Conservation (phyloP, 495 filamentous ascomycete genomes). For the Saxophila tyrrhenica region DNA sequence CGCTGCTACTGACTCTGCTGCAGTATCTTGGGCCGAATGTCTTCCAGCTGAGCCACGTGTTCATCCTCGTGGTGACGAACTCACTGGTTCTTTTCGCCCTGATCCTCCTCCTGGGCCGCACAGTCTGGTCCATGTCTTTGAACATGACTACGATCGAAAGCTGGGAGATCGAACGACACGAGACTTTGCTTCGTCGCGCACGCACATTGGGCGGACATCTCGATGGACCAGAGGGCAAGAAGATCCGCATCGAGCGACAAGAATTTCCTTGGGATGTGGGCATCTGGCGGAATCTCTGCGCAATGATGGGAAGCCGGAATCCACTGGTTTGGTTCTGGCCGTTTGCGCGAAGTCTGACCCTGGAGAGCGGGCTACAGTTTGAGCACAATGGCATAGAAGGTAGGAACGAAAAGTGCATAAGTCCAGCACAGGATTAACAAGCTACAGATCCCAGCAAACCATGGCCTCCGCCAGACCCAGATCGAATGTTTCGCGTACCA, state of each 20-base stretch:
- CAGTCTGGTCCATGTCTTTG: constrained; percentile 43
- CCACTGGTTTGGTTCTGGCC: constrained; percentile 54
- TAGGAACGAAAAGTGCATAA: too few relatives aligned
- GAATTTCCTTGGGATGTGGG: constrained; percentile 93
- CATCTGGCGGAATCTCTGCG: constrained; percentile 63
- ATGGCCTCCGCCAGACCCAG: constrained; percentile 92
- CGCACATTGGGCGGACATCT: constrained; percentile 46
- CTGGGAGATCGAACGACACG: constrained; percentile 86
- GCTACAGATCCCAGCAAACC: constrained; percentile 35
- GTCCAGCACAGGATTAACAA: constrained; percentile 6
- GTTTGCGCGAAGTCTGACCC: constrained; percentile 42
- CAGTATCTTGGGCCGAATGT: constrained; percentile 67
- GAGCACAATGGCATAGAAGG: constrained; percentile 84
- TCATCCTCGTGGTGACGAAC: constrained; percentile 51
- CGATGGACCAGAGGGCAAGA: constrained; percentile 47
- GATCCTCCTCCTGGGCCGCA: constrained; percentile 50
- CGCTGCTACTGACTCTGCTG: background rate
- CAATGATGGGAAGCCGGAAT: constrained; percentile 58
- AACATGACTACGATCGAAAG: constrained; percentile 81
- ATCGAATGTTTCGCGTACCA: constrained; percentile 49
- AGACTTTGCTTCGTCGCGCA: constrained; percentile 55
- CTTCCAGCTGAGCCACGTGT: constrained; percentile 50
- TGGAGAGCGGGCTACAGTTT: constrained; percentile 52
- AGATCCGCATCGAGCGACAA: constrained; percentile 47
- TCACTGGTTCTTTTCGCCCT: constrained; percentile 55